Conservation (phyloP, 2,329 filamentous ascomycete genomes). For the Colletotrichum incanum region DNA sequence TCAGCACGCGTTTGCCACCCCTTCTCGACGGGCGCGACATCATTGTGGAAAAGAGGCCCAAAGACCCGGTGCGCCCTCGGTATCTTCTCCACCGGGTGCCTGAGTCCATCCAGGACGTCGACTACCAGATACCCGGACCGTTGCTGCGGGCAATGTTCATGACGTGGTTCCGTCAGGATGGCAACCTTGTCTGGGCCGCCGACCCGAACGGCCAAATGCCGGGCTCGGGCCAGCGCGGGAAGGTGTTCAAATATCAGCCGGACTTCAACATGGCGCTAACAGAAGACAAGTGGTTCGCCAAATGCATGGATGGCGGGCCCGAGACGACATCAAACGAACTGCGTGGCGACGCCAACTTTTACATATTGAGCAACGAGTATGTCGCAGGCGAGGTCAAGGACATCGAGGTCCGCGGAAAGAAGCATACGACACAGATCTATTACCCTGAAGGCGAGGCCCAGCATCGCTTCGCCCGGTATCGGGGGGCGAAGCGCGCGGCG, state of each 20-base stretch:
- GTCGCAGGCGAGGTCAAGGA: slow-evolving; percentile 43
- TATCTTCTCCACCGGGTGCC: slow-evolving; percentile 43
- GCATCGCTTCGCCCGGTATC: slow-evolving; percentile 53
- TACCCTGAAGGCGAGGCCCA: slow-evolving; percentile 46
- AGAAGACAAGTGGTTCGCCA: slow-evolving; percentile 56
- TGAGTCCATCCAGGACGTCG: slow-evolving; percentile 46
- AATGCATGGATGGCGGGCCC: slow-evolving; percentile 50
- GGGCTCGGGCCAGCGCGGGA: slow-evolving; percentile 28
- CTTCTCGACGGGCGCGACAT: slow-evolving; percentile 43
- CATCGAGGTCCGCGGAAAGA: slow-evolving; percentile 20
- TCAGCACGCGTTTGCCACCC: slow-evolving; percentile 50
- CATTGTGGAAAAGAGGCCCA: not conserved
- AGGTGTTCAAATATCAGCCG: slow-evolving; percentile 14
- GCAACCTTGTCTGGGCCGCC: slow-evolving; percentile 34
- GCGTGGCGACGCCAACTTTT: slow-evolving; percentile 40
- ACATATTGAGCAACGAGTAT: slow-evolving; percentile 28
- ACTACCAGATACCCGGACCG: slow-evolving; percentile 46
- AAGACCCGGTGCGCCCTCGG: slow-evolving; percentile 26
- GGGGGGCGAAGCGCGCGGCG: slow-evolving; percentile 62
- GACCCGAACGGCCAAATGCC: slow-evolving; percentile 1
- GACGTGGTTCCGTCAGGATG: slow-evolving; percentile 41
- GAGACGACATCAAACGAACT: slow-evolving; percentile 33
- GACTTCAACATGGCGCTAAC: slow-evolving; percentile 52
- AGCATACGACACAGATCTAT: not conserved
- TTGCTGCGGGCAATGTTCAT: slow-evolving; percentile 32